Conservation (phyloP, 2,329 filamentous ascomycete species). For the Diatrype stigma region DNA sequence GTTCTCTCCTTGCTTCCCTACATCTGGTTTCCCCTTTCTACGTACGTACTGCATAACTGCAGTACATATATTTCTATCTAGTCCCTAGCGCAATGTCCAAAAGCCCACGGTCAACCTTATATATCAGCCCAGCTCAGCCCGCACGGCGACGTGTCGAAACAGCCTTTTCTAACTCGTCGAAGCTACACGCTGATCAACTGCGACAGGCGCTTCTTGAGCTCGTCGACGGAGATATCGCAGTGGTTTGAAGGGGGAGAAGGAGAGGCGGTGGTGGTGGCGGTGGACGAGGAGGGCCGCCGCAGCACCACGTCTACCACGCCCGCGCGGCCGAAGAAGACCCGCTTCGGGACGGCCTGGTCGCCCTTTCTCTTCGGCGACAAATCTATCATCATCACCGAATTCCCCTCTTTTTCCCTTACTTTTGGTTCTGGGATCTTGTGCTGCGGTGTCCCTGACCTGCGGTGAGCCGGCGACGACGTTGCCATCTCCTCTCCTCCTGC, state of each 20-base stretch:
- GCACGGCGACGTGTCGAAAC: conserved; percentile 21
- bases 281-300: background rate
- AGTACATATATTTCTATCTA: no score
- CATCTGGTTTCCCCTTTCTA: no score
- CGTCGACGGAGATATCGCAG: conserved; percentile 26
- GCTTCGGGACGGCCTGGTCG: no score
- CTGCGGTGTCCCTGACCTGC: background rate
- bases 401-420: background rate
- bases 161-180: conserved; percentile 24
- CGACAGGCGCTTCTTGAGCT: conserved; percentile 26
- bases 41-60: no score
- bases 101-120: no score
- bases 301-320: background rate
- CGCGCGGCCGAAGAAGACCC: no score
- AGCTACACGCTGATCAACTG: conserved; percentile 24
- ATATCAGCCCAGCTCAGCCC: background rate
- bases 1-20: no score
- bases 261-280: background rate
- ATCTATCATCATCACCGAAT: background rate
- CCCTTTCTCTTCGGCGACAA: background rate
- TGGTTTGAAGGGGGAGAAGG: no score
- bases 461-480: background rate
- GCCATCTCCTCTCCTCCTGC: no score
- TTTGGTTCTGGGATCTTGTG: no score
- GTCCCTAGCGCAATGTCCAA: no score